These are phyloP conservation scores for Hericium erinaceus DNA, from an alignment of 768 basidiomycete genomes.

Conservation along the genomic window DNA sequence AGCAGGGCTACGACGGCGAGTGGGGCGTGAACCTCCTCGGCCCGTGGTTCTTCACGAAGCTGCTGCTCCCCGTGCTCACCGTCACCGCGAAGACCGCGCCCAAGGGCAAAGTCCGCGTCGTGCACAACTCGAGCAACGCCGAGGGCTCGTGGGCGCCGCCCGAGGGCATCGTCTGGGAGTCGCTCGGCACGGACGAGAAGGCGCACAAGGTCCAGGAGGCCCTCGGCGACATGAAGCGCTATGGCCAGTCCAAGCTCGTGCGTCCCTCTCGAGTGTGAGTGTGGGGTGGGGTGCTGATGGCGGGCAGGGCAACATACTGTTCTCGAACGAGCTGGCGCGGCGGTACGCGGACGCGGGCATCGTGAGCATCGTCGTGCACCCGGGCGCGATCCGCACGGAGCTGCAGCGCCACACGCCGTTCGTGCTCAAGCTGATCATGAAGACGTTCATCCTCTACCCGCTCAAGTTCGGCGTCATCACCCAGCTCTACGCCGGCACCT, in stretches of 20 bases:
- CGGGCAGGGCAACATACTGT: slow-evolving; percentile 33
- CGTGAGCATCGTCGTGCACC: slow-evolving; percentile 33
- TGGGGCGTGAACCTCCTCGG: slow-evolving; percentile 27
- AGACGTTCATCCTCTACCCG: neutral
- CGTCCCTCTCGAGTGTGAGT: neutral
- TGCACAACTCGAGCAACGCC: slow-evolving; percentile 17
- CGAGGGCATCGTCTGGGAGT: slow-evolving; percentile 14
- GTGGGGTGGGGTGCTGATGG: neutral
- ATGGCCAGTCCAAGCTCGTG: slow-evolving; percentile 14
- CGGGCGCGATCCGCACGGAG: slow-evolving; percentile 22
- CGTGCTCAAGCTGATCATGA: neutral
- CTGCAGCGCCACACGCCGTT: neutral
- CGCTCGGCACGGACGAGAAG: slow-evolving; percentile 1
- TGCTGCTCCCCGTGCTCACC: slow-evolving; percentile 24
- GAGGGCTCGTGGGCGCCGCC: slow-evolving; percentile 18
- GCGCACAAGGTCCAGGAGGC: slow-evolving; percentile 2
- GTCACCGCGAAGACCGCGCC: slow-evolving; percentile 21
- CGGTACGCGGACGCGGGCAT: slow-evolving; percentile 36
- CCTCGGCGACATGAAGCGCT: slow-evolving; percentile 4
- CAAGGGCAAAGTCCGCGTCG: slow-evolving; percentile 21
- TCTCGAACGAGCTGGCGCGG: slow-evolving; percentile 32
- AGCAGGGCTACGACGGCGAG: slow-evolving; percentile 25
- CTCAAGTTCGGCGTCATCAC: slow-evolving; percentile 16
- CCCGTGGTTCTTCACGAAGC: slow-evolving; percentile 21
- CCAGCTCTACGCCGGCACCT: slow-evolving; percentile 20